Base-by-base conservation (phyloP, 371 early-diverging fungal genomes). In the Rhizoclosmatium hyalinum region DNA sequence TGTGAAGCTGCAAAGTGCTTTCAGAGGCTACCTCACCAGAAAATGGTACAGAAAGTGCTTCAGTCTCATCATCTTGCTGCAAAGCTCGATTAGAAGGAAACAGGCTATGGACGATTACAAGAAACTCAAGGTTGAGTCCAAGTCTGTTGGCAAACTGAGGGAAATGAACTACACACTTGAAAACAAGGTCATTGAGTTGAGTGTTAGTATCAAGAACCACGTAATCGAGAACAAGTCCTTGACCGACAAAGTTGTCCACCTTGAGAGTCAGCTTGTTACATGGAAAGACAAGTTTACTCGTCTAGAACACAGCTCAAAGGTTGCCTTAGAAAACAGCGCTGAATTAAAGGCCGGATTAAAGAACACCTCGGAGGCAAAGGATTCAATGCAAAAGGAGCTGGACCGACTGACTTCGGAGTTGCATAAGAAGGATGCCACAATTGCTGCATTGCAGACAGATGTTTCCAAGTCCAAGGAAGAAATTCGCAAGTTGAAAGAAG, bases 151-250 rank as follows among this genome's bases (percentile, higher is more conserved):
- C 58, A 96, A 96, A 79, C 89, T 96, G 80, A 93, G 95, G 81
- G 95, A 96, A 79, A 89, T 92, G 14, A 94, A 96, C 3, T 93
- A 93, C 83, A 91, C 92, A 82, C 87, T 99, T 5, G 98, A 99
- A 81, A 94, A 91, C 86, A 98, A 96, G 88, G 93, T 99, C 65
- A 91, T 98, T 66, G 95, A 94, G 82, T 86, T 98, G 72, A 95
- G 96, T n/a, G 94, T 94, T 83, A 85, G 83, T 55, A 80, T 97
- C 69, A 90, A 89, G 4, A 83, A 85, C 72, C 88, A 92, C 72
- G 88, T 89, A 62, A 89, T 91, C 68, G 94, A 94, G 77, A 90
- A 89, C 83, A 87, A 88, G 50, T 79, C 81, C 24, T 77, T 93
- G 42, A 79, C 81, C 68, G 75, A 84, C 46, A 88, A 88, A 65